Base-by-base conservation (phyloP, 1,284 basidiomycete species). In the Exobasidium cylindrosporum region DNA sequence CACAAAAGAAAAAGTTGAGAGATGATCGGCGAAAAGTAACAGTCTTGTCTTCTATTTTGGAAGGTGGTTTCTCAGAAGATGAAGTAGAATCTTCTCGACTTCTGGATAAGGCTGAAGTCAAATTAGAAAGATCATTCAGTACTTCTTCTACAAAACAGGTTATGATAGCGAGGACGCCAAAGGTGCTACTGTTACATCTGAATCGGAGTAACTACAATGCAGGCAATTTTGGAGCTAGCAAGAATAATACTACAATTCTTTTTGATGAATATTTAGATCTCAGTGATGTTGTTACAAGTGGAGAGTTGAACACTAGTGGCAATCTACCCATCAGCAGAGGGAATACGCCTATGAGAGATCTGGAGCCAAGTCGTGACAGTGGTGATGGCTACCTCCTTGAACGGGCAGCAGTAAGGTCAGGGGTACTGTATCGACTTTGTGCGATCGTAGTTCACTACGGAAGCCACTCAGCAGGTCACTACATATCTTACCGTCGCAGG, bases 401-500 rank as follows among this genome's bases (percentile, higher is more conserved):
- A 50, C 23, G 47, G 3, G 4, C 47, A 50, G n/a, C 23, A 50
- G 21, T 50, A 50, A 55, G 53, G 32, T 29, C n/a, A n/a, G n/a
- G n/a, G n/a, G n/a, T n/a, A 6, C 14, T 61, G 21, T 79, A 74
- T 57, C 57, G 70, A 1, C 57, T 79, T 2, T 54, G 64, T 23
- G 65, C 70, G 7, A 64, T 78, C 14, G 77, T 78, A 17, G 70
- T 73, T 23, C 77, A 79, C 57, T 78, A 78, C 47, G 77, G 77
- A 44, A 68, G 68, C 35, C 77, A 79, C 52, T 68, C 69, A 5
- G 74, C 72, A 31, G 77, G 77, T 1, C 77, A 79, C 56, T 79
- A 79, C 50, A 70, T 79, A 17, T 65, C 69, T 23, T 79, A 70
- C 60, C 73, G 76, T 35, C 65, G 74, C 4, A 55, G 26, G 14